A percentile compares a stretch with the other conserved stretches of the same genome.
phyloP scores from a whole-genome alignment of 2,329 filamentous ascomycete genomes.

The Alternaria tenuissima region DNA sequence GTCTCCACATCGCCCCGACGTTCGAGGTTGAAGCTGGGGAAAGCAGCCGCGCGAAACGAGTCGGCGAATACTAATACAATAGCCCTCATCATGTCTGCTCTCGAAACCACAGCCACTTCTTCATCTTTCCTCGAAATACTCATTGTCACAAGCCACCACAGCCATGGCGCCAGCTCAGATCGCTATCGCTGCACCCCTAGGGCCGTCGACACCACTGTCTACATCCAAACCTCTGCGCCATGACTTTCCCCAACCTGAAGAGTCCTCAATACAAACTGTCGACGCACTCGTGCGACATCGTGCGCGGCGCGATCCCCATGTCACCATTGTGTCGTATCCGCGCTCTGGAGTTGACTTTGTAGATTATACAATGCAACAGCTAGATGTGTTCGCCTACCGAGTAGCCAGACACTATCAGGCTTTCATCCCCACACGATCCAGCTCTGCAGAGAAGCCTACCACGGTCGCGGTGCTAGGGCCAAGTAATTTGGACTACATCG shows the following conservation, averaged over 20 bases:
- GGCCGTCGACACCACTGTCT: constrained; percentile 1
- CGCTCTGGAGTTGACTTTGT: constrained; percentile 55
- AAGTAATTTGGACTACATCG: constrained; percentile 64
- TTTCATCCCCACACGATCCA: constrained; percentile 27
- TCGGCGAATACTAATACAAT: neutral
- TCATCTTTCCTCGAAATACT: neutral
- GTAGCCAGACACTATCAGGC: constrained; percentile 32
- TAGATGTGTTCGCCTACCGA: constrained; percentile 53
- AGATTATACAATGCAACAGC: constrained; percentile 57
- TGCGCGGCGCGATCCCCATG: constrained; percentile 46
- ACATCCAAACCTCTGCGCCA: neutral
- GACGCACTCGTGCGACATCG: constrained; percentile 53
- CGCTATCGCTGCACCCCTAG: constrained; percentile 17
- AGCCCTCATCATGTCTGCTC: neutral
- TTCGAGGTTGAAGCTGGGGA: neutral
- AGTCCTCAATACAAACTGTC: constrained; percentile 40
- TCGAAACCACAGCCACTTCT: neutral
- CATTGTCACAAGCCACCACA: neutral
- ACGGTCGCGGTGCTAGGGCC: constrained; percentile 61
- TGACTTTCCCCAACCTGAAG: neutral
- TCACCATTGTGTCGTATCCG: constrained; percentile 56
- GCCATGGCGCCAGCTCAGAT: constrained; percentile 33
- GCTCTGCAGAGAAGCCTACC: constrained; percentile 25
- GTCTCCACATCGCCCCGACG: neutral
- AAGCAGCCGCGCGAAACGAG: neutral